phyloP scores from a whole-genome alignment of 1,284 basidiomycete species.

The Schizophyllum amplum region DNA sequence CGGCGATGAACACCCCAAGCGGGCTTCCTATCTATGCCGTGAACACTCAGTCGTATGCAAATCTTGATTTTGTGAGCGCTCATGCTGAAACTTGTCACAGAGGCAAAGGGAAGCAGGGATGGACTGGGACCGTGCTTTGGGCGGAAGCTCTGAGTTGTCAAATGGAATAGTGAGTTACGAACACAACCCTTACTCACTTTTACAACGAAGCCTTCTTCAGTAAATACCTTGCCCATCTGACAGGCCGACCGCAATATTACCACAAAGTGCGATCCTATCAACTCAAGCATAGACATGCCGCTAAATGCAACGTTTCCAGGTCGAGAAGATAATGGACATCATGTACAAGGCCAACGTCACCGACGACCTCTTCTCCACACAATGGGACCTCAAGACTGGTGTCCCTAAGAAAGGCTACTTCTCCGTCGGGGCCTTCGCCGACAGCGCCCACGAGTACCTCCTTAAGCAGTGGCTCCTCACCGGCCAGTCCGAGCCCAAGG shows the following conservation, averaged over 20 bases:
- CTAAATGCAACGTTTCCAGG: conserved; percentile 21
- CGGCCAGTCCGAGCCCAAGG: conserved; percentile 42
- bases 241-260: conserved; percentile 44
- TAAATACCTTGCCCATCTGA: conserved; percentile 56
- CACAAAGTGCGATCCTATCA: conserved; percentile 27
- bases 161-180: conserved; percentile 28
- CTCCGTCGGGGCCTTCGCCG: conserved; percentile 53
- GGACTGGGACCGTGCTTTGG: conserved; percentile 2
- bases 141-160: conserved; percentile 39
- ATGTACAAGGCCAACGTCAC: conserved; percentile 30
- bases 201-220: conserved; percentile 10
- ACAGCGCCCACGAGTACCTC: conserved; percentile 68
- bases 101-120: background rate
- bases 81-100: background rate
- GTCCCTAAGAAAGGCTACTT: conserved; percentile 39
- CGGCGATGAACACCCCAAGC: conserved; percentile 41
- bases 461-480: conserved; percentile 67
- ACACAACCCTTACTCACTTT: no score
- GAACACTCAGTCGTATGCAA: conserved; percentile 26
- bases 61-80: background rate
- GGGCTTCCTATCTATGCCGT: conserved; percentile 45
- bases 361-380: conserved; percentile 33
- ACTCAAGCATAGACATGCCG: background rate
- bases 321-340: conserved; percentile 39
- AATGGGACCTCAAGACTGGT: conserved; percentile 31